Evolutionary conservation across 2,329 filamentous ascomycete genomes (phyloP), one percentile per base, ranked within the genome.

Genomic region (Rhynchosporium agropyri): DNA sequence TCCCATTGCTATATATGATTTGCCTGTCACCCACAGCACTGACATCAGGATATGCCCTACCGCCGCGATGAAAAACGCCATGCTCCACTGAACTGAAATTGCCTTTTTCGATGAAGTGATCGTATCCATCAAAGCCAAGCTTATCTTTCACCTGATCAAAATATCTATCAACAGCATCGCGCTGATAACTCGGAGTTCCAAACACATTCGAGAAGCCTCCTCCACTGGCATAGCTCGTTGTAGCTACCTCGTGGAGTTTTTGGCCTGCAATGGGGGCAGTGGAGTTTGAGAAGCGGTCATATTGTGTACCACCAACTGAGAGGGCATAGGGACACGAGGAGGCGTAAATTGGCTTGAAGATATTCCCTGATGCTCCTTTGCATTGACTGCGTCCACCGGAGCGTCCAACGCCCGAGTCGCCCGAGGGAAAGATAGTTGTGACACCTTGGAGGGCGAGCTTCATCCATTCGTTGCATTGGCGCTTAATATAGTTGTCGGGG

Each of bases 401-500:
- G 20, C 20, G 20, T 4, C 74, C 79, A 0, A 81, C 79, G 15
- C 79, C 79, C 28, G 73, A 72, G 67, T 81, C 80, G 43, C 80
- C 81, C 1, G 78, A 80, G 0, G 79, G 79, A 65, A 80, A 77
- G 57, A 81, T 72, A 36, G 79, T 72, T 3, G 78, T 80, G 26
- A 77, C 72, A 10, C 80, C 79, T 67, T 79, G 78, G 10, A 81
- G 74, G 2, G 77, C 79, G 0, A 84, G 77, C 71, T 84, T 84
- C 73, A 84, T 76, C 68, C 80, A 79, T 74, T 81, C 80, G 61
- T 75, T 73, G 71, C 80, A 81, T 73, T 81, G 80, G 4, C 80
- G 77, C 68, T 81, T 76, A 69, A 83, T 51, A 36, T 87, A 87
- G 65, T 75, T 77, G 13, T 77, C 74, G 0, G 83, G 82, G 15